Evolutionary conservation across 805 yeast genomes (phyloP).

Genomic region (Metschnikowia drakensbergensis): DNA sequence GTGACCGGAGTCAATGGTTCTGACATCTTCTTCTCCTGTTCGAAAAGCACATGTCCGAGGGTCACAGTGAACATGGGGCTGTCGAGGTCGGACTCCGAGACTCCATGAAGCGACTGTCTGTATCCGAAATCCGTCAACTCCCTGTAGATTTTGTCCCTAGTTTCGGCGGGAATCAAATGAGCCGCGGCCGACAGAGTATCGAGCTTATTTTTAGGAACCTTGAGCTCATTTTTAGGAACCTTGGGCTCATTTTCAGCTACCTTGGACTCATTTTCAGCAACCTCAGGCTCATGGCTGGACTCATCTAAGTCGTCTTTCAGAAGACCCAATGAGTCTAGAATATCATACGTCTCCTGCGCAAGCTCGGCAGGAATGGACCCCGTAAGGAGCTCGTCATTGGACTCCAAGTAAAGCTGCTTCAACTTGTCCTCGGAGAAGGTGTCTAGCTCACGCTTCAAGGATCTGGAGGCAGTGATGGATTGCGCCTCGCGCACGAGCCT

Average conservation of each 20-base stretch:
- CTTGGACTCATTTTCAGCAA: too few relatives aligned
- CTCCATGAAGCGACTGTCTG: slow-evolving; percentile 22
- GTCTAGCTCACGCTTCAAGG: slow-evolving; percentile 11
- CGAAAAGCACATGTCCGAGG: slow-evolving; percentile 38
- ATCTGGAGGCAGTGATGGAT: neutral
- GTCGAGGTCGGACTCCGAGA: slow-evolving; percentile 16
- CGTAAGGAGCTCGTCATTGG: slow-evolving; percentile 2
- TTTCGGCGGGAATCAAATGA: neutral
- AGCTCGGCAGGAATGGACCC: slow-evolving; percentile 2
- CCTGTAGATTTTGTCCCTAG: slow-evolving; percentile 21
- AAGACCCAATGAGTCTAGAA: slow-evolving; percentile 7
- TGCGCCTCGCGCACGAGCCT: slow-evolving; percentile 3
- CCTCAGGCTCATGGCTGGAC: neutral
- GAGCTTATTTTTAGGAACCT: too few relatives aligned
- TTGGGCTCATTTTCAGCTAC: too few relatives aligned
- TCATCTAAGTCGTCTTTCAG: slow-evolving; percentile 3
- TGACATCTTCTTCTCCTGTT: slow-evolving; percentile 8
- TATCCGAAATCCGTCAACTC: slow-evolving; percentile 27
- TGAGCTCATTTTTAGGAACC: too few relatives aligned
- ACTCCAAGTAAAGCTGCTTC: neutral
- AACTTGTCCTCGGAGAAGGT: slow-evolving; percentile 9
- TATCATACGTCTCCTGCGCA: slow-evolving; percentile 5
- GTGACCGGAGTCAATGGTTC: neutral
- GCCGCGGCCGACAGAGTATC: neutral
- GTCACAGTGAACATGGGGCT: slow-evolving; percentile 33